These are phyloP conservation scores for Myxozyma melibiosi DNA, from an alignment of 805 yeast genomes.

Conservation along the genomic window DNA sequence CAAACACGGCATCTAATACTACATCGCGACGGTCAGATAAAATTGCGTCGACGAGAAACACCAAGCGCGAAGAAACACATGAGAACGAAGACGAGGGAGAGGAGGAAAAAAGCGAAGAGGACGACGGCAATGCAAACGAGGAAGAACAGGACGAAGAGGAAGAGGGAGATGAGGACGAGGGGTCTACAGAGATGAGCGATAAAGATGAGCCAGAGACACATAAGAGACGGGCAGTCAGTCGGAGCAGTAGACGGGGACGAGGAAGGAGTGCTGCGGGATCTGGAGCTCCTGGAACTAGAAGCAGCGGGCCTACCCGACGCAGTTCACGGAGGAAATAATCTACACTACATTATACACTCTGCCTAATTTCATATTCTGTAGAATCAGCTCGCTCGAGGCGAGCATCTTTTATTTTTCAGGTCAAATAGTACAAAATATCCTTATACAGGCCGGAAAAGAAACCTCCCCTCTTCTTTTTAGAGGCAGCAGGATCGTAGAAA, in stretches of 20 bases:
- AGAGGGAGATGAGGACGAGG: slow-evolving; percentile 17
- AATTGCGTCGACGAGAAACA: slow-evolving; percentile 1
- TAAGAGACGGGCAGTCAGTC: neutral
- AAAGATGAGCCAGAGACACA: slow-evolving; percentile 18
- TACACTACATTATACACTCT: too few relatives aligned
- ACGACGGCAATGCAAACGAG: neutral
- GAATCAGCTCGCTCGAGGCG: neutral
- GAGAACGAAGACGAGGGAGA: slow-evolving; percentile 13
- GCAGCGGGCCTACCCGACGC: slow-evolving; percentile 20
- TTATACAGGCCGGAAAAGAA: neutral
- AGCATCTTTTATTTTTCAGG: slow-evolving; percentile 10
- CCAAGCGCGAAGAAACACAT: slow-evolving; percentile 10
- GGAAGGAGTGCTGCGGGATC: slow-evolving; percentile 15
- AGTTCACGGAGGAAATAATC: slow-evolving; percentile 8
- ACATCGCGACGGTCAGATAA: neutral
- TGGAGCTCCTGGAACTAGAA: slow-evolving; percentile 1
- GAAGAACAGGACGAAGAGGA: slow-evolving; percentile 9
- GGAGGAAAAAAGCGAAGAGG: slow-evolving; percentile 11
- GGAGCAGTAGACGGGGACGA: slow-evolving; percentile 9
- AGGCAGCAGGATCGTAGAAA: neutral
- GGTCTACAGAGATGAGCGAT: slow-evolving; percentile 20
- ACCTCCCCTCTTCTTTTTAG: neutral
- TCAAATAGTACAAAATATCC: neutral
- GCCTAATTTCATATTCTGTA: too few relatives aligned
- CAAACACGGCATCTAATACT: slow-evolving; percentile 7